Conservation (phyloP, 2,329 filamentous ascomycete species). For the Reticulascus tulasneorum region DNA sequence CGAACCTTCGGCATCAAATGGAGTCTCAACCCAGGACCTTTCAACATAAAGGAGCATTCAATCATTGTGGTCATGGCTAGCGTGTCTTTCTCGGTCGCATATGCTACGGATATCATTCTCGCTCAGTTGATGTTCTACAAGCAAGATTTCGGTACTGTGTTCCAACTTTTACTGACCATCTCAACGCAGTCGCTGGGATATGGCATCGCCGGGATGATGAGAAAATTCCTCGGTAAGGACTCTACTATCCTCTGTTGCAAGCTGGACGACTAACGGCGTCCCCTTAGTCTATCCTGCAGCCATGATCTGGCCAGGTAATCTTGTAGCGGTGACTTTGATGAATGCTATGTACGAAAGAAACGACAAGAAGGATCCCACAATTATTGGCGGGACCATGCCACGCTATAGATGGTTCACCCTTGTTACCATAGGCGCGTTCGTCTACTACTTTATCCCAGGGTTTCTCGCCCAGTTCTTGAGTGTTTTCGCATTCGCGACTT, state of each 20-base stretch:
- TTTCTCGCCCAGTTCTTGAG: constrained; percentile 67
- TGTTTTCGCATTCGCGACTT: constrained; percentile 67
- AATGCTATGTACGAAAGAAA: constrained; percentile 67
- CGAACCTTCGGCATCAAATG: constrained; percentile 49
- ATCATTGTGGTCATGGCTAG: constrained; percentile 69
- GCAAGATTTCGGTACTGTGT: constrained; percentile 62
- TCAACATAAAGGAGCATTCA: constrained; percentile 67
- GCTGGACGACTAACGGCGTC: too few relatives aligned
- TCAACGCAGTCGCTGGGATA: constrained; percentile 68
- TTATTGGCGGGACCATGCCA: constrained; percentile 62
- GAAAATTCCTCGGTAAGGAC: constrained; percentile 54
- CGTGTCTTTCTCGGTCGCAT: constrained; percentile 65
- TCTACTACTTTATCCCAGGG: constrained; percentile 67
- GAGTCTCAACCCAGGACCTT: constrained; percentile 63
- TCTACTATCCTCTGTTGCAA: too few relatives aligned
- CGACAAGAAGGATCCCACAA: constrained; percentile 42
- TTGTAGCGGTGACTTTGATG: constrained; percentile 65
- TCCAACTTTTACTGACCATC: constrained; percentile 63
- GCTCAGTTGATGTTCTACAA: constrained; percentile 70
- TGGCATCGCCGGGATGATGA: constrained; percentile 64
- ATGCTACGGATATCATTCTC: constrained; percentile 70
- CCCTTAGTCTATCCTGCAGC: constrained; percentile 56
- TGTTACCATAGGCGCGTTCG: constrained; percentile 53
- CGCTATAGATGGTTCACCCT: constrained; percentile 62
- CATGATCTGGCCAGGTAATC: constrained; percentile 70